Evolutionary conservation across 805 yeast species (phyloP).

Genomic region (Saturnispora galanensis): DNA sequence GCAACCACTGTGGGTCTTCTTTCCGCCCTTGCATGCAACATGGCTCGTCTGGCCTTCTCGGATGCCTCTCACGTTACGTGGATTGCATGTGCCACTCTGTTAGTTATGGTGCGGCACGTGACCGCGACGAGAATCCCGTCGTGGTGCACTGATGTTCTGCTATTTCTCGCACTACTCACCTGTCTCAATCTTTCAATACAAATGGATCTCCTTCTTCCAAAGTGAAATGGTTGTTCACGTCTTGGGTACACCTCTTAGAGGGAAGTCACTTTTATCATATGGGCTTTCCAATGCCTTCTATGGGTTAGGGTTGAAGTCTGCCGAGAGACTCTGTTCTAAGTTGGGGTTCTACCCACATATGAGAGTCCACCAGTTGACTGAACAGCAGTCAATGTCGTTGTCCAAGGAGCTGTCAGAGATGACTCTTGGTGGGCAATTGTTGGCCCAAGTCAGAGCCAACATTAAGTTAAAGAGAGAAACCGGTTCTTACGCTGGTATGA

Average conservation of each 20-base stretch:
- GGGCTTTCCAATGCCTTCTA: conserved; percentile 77
- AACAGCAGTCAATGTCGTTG: conserved; percentile 75
- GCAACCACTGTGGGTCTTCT: neutral
- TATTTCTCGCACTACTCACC: conserved; percentile 6
- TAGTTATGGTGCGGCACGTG: neutral
- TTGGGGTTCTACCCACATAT: conserved; percentile 86
- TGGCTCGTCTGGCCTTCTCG: neutral
- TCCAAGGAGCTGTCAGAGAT: conserved; percentile 80
- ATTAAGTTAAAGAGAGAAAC: conserved; percentile 70
- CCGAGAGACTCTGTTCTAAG: conserved; percentile 71
- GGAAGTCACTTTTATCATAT: conserved; percentile 23
- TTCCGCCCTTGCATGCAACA: neutral
- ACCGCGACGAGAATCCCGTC: neutral
- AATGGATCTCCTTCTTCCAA: conserved; percentile 5
- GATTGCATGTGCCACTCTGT: neutral
- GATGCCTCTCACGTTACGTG: conserved; percentile 1
- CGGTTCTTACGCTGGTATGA: conserved; percentile 79
- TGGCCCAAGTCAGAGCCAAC: conserved; percentile 66
- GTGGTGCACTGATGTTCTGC: conserved; percentile 6
- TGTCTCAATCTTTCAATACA: conserved; percentile 5
- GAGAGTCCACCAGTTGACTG: conserved; percentile 89
- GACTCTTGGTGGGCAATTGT: conserved; percentile 72
- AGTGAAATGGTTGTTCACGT: conserved; percentile 41
- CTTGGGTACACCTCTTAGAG: conserved; percentile 41
- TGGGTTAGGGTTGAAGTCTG: conserved; percentile 73